These are phyloP conservation scores for Xylariaceae sp. DNA, from an alignment of 2,329 filamentous ascomycete genomes.

Conservation along the genomic window DNA sequence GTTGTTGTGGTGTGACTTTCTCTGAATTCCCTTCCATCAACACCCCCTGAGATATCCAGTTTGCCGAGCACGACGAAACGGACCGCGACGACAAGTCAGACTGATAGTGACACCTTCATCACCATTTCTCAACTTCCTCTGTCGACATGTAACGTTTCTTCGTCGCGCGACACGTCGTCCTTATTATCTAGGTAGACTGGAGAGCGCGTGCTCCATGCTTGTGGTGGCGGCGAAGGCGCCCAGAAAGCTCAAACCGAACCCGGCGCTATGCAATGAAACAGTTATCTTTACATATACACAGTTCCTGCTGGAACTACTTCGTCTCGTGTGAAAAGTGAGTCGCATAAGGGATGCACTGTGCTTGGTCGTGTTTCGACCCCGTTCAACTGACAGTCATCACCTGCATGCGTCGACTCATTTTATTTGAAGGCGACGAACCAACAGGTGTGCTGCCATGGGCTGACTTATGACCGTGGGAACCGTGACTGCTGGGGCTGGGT, in stretches of 20 bases:
- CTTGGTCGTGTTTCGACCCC: background rate
- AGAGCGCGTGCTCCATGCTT: conserved; percentile 12
- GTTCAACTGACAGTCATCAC: conserved; percentile 59
- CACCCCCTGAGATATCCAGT: conserved; percentile 27
- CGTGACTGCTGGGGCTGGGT: conserved; percentile 48
- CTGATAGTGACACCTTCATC: conserved; percentile 8
- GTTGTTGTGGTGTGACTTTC: conserved; percentile 2
- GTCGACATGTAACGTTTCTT: conserved; percentile 17
- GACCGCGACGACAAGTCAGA: conserved; percentile 1
- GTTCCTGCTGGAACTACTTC: conserved; percentile 16
- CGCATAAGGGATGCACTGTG: background rate
- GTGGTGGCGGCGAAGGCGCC: conserved; percentile 12
- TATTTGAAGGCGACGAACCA: conserved; percentile 48
- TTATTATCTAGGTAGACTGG: conserved; percentile 23
- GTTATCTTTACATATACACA: conserved; percentile 33
- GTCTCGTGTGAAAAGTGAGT: conserved; percentile 1
- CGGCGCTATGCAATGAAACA: conserved; percentile 39
- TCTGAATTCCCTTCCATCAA: conserved; percentile 12
- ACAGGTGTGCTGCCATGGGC: conserved; percentile 46
- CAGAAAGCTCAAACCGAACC: conserved; percentile 27
- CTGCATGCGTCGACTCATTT: conserved; percentile 51
- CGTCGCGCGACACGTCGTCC: conserved; percentile 14
- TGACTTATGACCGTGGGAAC: conserved; percentile 49
- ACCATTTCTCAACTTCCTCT: conserved; percentile 9
- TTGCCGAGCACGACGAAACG: conserved; percentile 9